phyloP scores from a whole-genome alignment of 495 filamentous ascomycete species.

The Monascus purpureus region DNA sequence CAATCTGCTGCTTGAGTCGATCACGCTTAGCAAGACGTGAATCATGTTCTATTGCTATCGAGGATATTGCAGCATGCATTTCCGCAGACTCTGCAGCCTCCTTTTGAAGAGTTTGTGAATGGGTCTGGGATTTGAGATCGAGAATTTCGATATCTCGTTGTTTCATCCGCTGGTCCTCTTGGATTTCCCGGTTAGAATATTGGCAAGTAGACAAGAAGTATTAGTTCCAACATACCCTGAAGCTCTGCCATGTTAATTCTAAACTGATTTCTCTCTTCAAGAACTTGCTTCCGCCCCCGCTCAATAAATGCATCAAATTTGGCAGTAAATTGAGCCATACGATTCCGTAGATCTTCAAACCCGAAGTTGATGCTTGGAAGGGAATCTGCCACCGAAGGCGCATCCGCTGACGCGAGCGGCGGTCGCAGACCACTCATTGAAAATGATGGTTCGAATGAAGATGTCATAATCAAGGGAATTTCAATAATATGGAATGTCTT shows the following conservation, averaged over 20 bases:
- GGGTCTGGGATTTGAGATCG: conserved; percentile 57
- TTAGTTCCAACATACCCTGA: conserved; percentile 46
- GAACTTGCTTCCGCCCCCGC: conserved; percentile 68
- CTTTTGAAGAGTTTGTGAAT: conserved; percentile 69
- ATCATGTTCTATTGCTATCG: conserved; percentile 64
- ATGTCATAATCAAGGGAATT: conserved; percentile 37
- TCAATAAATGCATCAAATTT: conserved; percentile 93
- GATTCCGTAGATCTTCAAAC: conserved; percentile 87
- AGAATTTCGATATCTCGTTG: conserved; percentile 77
- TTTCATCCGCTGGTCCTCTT: conserved; percentile 84
- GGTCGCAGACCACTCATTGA: conserved; percentile 63
- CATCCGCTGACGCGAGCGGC: conserved; percentile 42
- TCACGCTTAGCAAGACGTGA: conserved; percentile 58
- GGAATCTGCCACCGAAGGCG: conserved; percentile 59
- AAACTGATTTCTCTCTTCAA: conserved; percentile 91
- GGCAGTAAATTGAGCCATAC: conserved; percentile 86
- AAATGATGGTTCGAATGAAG: conserved; percentile 61
- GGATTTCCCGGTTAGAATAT: conserved; percentile 8
- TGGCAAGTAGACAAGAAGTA: background rate
- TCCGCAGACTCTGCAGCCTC: conserved; percentile 79
- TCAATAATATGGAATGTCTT: conserved; percentile 1
- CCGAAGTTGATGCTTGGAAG: conserved; percentile 89
- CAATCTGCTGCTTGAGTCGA: conserved; percentile 62
- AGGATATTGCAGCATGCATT: conserved; percentile 67
- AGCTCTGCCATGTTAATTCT: conserved; percentile 77